phyloP scores from a whole-genome alignment of 108 stramenopile species.

The Pseudonitzschia multistriata region DNA sequence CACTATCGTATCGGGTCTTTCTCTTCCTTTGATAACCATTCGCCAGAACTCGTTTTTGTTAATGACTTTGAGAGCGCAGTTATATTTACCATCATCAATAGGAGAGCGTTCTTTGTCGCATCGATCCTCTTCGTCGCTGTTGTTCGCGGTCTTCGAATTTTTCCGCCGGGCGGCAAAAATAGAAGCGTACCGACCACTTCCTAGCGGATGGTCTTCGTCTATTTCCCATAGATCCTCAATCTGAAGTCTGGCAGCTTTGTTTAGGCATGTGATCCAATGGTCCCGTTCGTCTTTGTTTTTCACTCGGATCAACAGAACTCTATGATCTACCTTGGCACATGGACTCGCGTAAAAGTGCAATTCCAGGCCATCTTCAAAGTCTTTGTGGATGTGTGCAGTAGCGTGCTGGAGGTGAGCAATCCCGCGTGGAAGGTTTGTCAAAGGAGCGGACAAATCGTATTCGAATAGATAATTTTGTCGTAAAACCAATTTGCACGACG shows the following conservation, averaged over 20 bases:
- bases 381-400: constrained; percentile 41
- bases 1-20: constrained; percentile 89
- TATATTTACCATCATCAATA: neutral
- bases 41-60: constrained; percentile 90
- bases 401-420: constrained; percentile 70
- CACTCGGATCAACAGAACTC: constrained; percentile 64
- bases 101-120: constrained; percentile 24
- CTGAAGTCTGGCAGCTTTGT: constrained; percentile 53
- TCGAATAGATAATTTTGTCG: constrained; percentile 82
- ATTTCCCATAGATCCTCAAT: constrained; percentile 70
- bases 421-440: constrained; percentile 56
- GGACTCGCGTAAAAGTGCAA: constrained; percentile 76
- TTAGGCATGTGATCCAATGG: constrained; percentile 65
- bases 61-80: constrained; percentile 87
- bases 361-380: constrained; percentile 64
- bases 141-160: neutral
- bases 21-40: constrained; percentile 75
- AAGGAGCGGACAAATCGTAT: constrained; percentile 30
- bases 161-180: constrained; percentile 60
- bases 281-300: constrained; percentile 53
- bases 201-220: constrained; percentile 50
- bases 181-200: constrained; percentile 67
- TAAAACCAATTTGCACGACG: constrained; percentile 54
- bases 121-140: constrained; percentile 9
- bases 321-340: constrained; percentile 62